Evolutionary conservation across 2,329 filamentous ascomycete species (phyloP), one percentile per base, ranked within the genome.

Genomic region (Knoxdaviesia capensis): DNA sequence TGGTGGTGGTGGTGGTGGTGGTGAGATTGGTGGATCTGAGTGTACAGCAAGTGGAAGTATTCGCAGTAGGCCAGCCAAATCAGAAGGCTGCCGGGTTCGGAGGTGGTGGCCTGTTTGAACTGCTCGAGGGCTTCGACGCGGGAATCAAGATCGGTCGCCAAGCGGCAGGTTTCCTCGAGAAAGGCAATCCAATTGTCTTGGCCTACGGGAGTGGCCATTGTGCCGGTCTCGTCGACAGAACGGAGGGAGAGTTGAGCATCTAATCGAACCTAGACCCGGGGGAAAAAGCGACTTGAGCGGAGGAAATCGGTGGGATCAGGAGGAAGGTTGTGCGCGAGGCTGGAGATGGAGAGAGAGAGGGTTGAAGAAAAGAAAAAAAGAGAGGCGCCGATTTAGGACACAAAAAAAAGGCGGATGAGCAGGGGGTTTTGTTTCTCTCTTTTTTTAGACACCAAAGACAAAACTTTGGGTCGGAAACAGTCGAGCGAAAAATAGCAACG

Each of bases 31-130:
- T 35, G 34, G 34, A 35, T 35, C 8, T 35, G 34, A 48, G 73
- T 71, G 41, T 67, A 77, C 7, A 86, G 72, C 20, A 71, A 70
- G 66, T 78, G 77, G 47, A 87, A 75, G 59, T 79, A 88, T 51
- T 86, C 76, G 57, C 78, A 83, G 54, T 87, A 88, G 31, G 75
- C 69, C 45, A 77, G 68, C 83, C 83, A 90, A 36, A 88, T 62
- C 47, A 71, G 74, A 45, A 80, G 64, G 51, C 82, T 87, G 49
- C 70, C 76, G 7, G 80, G 78, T 57, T 88, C 82, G 41, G 81
- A 77, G 44, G 63, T 60, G 28, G 79, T 71, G 44, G 82, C 81
- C 49, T 69, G 70, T 50, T 79, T 75, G 59, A 76, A 85, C 38
- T 80, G 60, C 56, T 88, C 82, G 53, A 86, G 68, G 39, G 83